These are phyloP conservation scores for Coemansia biformis DNA, from an alignment of 192 early-diverging fungal genomes.

Conservation along the genomic window DNA sequence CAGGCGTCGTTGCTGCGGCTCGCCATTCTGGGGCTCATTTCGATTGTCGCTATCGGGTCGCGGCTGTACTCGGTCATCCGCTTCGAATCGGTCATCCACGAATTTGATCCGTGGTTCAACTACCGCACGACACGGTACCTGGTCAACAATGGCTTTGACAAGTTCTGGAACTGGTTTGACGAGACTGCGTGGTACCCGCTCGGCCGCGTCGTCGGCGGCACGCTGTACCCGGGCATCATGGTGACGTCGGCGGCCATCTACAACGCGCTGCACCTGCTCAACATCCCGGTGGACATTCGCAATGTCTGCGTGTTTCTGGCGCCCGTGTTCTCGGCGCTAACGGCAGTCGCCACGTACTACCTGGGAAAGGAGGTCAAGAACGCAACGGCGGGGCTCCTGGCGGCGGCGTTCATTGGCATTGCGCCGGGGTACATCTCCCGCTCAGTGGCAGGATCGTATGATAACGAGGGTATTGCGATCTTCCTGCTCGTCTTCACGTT, in stretches of 20 bases:
- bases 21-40: conserved; percentile 84
- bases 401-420: conserved; percentile 96
- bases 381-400: conserved; percentile 86
- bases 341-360: conserved; percentile 92
- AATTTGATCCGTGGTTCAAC: conserved; percentile 99
- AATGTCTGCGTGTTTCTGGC: conserved; percentile 98
- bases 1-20: conserved; percentile 68
- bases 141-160: conserved; percentile 90
- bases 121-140: conserved; percentile 92
- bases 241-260: conserved; percentile 93
- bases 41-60: conserved; percentile 77
- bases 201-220: conserved; percentile 98
- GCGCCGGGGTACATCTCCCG: conserved; percentile 99
- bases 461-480: conserved; percentile 99
- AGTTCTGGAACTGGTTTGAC: conserved; percentile 99
- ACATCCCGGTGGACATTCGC: conserved; percentile 96
- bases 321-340: conserved; percentile 92
- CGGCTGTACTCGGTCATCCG: conserved; percentile 97
- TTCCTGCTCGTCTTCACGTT: conserved; percentile 98
- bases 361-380: conserved; percentile 90
- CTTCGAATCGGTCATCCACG: conserved; percentile 99
- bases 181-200: conserved; percentile 97
- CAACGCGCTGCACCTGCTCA: conserved; percentile 85
- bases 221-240: conserved; percentile 99
- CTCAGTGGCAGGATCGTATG: conserved; percentile 99